Percentiles rank a stretch among this genome's conserved stretches.
Evolutionary conservation across 768 basidiomycete species (phyloP).

Genomic region (Scleroderma bovista): DNA sequence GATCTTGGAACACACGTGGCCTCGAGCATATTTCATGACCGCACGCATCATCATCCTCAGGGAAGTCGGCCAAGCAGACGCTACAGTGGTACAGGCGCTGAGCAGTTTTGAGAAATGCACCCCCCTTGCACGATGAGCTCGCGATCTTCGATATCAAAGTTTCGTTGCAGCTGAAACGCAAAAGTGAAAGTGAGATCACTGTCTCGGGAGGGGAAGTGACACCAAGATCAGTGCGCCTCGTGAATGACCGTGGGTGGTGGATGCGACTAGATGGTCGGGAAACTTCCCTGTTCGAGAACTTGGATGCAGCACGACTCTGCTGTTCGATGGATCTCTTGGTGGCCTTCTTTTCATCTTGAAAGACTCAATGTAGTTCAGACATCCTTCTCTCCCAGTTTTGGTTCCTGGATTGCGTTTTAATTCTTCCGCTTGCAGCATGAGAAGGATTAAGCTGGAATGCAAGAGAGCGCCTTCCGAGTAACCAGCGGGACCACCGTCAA

Average conservation of each 20-base stretch:
- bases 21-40: conserved; percentile 43
- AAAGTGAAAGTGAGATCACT: conserved; percentile 10
- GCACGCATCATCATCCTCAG: conserved; percentile 42
- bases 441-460: conserved; percentile 44
- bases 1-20: conserved; percentile 42
- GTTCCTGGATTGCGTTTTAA: conserved; percentile 23
- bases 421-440: conserved; percentile 38
- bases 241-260: background rate
- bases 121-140: conserved; percentile 29
- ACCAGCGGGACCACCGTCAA: too few species aligned
- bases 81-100: conserved; percentile 46
- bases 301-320: background rate
- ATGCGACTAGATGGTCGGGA: background rate
- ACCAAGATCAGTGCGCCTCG: background rate
- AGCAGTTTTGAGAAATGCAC: conserved; percentile 20
- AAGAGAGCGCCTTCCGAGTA: conserved; percentile 32
- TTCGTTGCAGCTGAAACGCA: conserved; percentile 31
- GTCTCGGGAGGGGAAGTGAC: background rate
- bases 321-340: conserved; percentile 6
- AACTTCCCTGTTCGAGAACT: background rate
- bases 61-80: conserved; percentile 48
- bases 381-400: conserved; percentile 24
- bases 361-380: conserved; percentile 6
- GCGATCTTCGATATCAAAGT: conserved; percentile 38
- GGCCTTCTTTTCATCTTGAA: background rate